Conservation (phyloP, 2,329 filamentous ascomycete species). For the Ascochyta fabae region DNA sequence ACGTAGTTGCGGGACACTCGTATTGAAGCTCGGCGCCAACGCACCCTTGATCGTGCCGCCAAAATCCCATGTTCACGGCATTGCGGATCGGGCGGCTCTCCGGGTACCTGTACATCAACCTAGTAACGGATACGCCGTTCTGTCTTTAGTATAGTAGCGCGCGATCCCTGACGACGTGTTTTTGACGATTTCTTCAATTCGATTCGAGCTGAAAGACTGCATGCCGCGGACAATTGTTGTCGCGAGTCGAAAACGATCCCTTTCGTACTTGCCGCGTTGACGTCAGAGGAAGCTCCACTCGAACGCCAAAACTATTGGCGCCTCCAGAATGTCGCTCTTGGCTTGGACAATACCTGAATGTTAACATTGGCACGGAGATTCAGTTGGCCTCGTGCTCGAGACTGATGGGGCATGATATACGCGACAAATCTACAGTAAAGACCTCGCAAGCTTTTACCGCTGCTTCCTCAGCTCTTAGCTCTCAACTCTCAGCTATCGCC, state of each 20-base stretch:
- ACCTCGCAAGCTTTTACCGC: neutral
- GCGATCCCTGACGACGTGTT: conserved; percentile 1
- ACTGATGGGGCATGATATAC: conserved; percentile 1
- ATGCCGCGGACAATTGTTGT: neutral
- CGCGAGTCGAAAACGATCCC: neutral
- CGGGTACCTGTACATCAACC: conserved; percentile 13
- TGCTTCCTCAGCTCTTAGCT: neutral
- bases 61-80: conserved; percentile 11
- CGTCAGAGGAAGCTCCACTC: conserved; percentile 13
- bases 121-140: conserved; percentile 12
- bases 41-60: conserved; percentile 3
- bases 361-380: conserved; percentile 12
- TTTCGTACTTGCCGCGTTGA: conserved; percentile 8
- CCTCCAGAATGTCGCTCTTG: conserved; percentile 4
- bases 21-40: conserved; percentile 15
- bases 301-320: conserved; percentile 15
- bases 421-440: neutral
- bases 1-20: conserved; percentile 12
- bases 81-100: conserved; percentile 9
- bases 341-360: conserved; percentile 13
- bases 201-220: neutral
- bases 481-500: neutral
- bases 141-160: conserved; percentile 7
- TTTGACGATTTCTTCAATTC: neutral
- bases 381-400: neutral